Base-by-base conservation (phyloP, 2,329 filamentous ascomycete species). In the Fusarium torulosum region DNA sequence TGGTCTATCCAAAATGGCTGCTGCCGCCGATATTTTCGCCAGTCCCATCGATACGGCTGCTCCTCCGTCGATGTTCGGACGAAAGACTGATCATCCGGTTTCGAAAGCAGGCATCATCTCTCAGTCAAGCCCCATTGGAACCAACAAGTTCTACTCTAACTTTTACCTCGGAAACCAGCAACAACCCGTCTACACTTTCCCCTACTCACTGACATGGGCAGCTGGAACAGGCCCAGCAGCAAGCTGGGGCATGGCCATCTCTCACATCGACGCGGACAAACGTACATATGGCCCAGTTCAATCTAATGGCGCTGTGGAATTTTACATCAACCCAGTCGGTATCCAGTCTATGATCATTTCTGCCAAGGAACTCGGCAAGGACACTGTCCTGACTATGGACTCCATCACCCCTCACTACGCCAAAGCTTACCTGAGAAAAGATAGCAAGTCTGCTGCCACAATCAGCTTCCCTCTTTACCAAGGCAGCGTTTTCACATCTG, bases 401-500 rank as follows among this genome's bases (percentile, higher is more conserved):
- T 81, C 79, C 69, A 77, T 85, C 67, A 89, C 82, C 57, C 87
- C 83, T 52, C 90, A 82, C 74, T 91, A 82, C 35, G 85, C 80
- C 15, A 88, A 93, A 66, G 88, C 93, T 44, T 90, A 91, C 43
- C 82, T 98, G 31, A 85, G 81, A 50, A 83, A 84, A 4, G 80
- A 83, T 21, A 74, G 77, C n/a, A 81, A 81, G 4, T 83, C 85
- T 9, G 76, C 82, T 2, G 86, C 90, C 1, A 82, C 85, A 2
- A 85, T 98, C 20, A 90, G 87, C 0, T 93, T 97, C 67, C 94
- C 94, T 0, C 75, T 97, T 9, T 88, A 97, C 0, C 95, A 98
- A 75, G 96, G 96, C 13, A 96, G 96, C 88, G 90, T 88, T 0
- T 97, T 94, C 72, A 83, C 97, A 19, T 97, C 94, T 6, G 94